These are phyloP conservation scores for Sextonia rubra DNA, from an alignment of 164 flowering plant species.

Conservation along the genomic window DNA sequence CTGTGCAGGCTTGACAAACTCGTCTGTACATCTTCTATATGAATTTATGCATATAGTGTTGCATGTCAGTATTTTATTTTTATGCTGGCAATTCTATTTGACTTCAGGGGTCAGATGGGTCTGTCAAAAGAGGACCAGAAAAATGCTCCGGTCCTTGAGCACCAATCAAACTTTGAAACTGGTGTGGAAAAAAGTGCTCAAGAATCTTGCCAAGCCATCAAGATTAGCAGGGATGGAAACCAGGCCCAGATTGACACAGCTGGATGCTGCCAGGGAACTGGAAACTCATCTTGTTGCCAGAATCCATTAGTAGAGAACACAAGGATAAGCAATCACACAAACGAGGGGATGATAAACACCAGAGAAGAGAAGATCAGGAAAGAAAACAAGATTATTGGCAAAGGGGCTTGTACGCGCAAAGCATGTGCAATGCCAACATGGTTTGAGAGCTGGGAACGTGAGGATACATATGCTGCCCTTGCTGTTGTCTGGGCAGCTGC, in stretches of 20 bases:
- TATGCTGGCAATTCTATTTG: neutral
- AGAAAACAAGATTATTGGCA: slow-evolving; percentile 25
- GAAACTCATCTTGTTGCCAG: slow-evolving; percentile 55
- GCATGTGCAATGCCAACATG: slow-evolving; percentile 65
- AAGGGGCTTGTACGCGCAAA: slow-evolving; percentile 35
- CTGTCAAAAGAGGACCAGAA: slow-evolving; percentile 87
- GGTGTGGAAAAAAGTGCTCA: slow-evolving; percentile 20
- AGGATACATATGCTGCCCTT: slow-evolving; percentile 84
- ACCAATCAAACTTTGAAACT: slow-evolving; percentile 29
- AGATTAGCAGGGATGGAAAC: slow-evolving; percentile 11
- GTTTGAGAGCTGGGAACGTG: slow-evolving; percentile 87
- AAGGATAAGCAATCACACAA: slow-evolving; percentile 5
- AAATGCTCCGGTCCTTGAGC: slow-evolving; percentile 49
- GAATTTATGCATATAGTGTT: neutral
- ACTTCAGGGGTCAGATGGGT: slow-evolving; percentile 94
- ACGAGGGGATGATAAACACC: slow-evolving; percentile 14
- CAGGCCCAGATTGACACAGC: slow-evolving; percentile 24
- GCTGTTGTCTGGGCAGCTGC: slow-evolving; percentile 71
- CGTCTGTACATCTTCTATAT: neutral
- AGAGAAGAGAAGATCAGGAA: slow-evolving; percentile 21
- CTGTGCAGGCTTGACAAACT: neutral
- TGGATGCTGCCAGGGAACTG: slow-evolving; percentile 62
- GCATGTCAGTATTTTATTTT: neutral
- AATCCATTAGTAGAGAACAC: slow-evolving; percentile 22
- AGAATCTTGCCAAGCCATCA: slow-evolving; percentile 21